Conservation (phyloP, 768 basidiomycete species). For the Chlorophyllum brunneum region DNA sequence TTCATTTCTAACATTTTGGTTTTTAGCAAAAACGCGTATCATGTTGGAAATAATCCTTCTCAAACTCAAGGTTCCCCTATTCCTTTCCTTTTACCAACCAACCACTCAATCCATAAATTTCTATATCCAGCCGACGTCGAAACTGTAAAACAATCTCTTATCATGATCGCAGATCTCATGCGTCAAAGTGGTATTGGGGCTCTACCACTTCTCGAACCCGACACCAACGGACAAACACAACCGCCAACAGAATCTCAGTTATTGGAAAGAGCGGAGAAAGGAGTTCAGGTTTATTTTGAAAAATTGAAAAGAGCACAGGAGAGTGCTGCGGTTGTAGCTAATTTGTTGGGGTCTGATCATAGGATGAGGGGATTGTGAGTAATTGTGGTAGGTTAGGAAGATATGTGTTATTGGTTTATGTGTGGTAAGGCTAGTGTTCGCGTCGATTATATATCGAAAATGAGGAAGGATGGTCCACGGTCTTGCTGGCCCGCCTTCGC, state of each 20-base stretch:
- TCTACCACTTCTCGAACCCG: slow-evolving; percentile 40
- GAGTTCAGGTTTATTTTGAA: slow-evolving; percentile 46
- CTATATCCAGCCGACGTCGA: slow-evolving; percentile 38
- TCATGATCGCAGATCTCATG: slow-evolving; percentile 43
- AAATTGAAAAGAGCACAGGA: slow-evolving; percentile 51
- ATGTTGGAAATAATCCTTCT: slow-evolving; percentile 45
- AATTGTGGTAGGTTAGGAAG: not conserved
- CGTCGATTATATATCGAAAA: no score
- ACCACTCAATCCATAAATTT: not conserved
- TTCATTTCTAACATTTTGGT: no score
- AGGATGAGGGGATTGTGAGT: not conserved
- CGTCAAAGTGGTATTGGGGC: slow-evolving; percentile 64
- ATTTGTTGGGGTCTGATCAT: slow-evolving; percentile 19
- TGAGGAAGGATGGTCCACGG: no score
- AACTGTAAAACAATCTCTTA: slow-evolving; percentile 48
- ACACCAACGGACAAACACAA: not conserved
- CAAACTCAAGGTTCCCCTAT: slow-evolving; percentile 48
- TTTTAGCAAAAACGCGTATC: slow-evolving; percentile 58
- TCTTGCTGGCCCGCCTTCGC: no score
- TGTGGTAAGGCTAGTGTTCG: no score
- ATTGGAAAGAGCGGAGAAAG: slow-evolving; percentile 34
- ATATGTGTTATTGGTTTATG: no score
- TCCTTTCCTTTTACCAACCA: not conserved
- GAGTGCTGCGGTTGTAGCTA: slow-evolving; percentile 49
- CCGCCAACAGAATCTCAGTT: slow-evolving; percentile 44